Evolutionary conservation across 495 filamentous ascomycete genomes (phyloP), one percentile per base, ranked within the genome.

Genomic region (Gamarada debralockiae): DNA sequence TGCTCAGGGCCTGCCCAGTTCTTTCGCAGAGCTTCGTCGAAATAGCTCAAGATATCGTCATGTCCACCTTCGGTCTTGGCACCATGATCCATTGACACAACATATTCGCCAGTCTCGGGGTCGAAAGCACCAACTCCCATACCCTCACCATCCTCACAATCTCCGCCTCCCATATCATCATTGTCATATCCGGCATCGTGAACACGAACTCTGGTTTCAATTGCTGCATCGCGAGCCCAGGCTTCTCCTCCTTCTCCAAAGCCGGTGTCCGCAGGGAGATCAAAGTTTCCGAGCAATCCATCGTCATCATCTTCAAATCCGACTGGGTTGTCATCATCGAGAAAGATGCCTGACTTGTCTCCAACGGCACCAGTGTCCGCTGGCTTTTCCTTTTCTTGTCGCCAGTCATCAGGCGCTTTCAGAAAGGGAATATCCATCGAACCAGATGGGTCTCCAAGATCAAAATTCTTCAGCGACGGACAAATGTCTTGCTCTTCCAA

Each of bases 1-100:
- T 99, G 95, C 66, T 99, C 95, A 33, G 93, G 93, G 42, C 90
- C 95, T n/a, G 89, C 90, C 93, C 93, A 99, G 67, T 96, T 97
- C 76, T 95, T 95, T 60, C 87, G 83, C 22, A 96, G 72, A 8
- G 92, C 91, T 61, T 96, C 85, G 67, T 99, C 93, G 64, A 99
- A 99, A 70, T 97, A 99, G 60, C 86, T 86, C 15, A 99, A 79
- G 48, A 99, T 96, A 61, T 96, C 91, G 55, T 97, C 90, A 60
- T 93, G 88, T 31, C 69, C 71, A 48, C 70, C 76, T 52, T 77
- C 74, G 38, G 81, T 77, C 25, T 67, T 76, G 42, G 73, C 68
- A 15, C 73, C 67, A 59, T 85, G 83, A 18, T 79, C 79, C 67
- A 95, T 79, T 8, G 86, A 85, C 14, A 95, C 76, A 31, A 81